These are phyloP conservation scores for Trichosporon asahii DNA, from an alignment of 1,284 basidiomycete genomes.

Conservation along the genomic window DNA sequence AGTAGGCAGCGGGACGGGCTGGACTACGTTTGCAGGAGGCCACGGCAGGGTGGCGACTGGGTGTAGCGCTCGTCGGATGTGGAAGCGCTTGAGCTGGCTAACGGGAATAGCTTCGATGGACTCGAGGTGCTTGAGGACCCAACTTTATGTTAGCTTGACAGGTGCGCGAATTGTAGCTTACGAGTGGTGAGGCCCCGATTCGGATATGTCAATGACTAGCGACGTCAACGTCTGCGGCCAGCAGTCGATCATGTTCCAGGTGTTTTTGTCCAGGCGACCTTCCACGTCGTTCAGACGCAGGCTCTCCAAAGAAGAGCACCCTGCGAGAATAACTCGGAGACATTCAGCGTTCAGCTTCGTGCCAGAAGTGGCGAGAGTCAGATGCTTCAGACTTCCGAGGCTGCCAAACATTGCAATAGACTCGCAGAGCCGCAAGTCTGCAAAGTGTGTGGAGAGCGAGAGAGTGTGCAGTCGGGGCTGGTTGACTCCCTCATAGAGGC, in stretches of 20 bases:
- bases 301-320: conserved; percentile 26
- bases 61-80: conserved; percentile 27
- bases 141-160: conserved; percentile 20
- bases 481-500: not conserved
- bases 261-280: conserved; percentile 36
- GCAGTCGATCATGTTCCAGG: conserved; percentile 29
- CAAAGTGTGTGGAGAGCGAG: conserved; percentile 32
- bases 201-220: conserved; percentile 29
- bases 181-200: conserved; percentile 31
- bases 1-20: conserved; percentile 17
- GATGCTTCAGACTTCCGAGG: conserved; percentile 25
- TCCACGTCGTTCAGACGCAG: conserved; percentile 30
- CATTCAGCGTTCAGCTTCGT: conserved; percentile 32
- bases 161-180: conserved; percentile 14
- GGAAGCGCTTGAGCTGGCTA: conserved; percentile 28
- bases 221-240: conserved; percentile 28
- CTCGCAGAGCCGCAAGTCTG: conserved; percentile 27
- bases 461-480: conserved; percentile 22
- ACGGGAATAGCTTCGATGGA: conserved; percentile 31
- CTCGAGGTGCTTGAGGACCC: conserved; percentile 34
- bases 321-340: conserved; percentile 26
- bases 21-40: conserved; percentile 17
- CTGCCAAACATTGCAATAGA: conserved; percentile 28
- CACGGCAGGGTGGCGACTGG: conserved; percentile 29
- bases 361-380: conserved; percentile 31